Evolutionary conservation across 2,329 filamentous ascomycete genomes (phyloP).

Genomic region (Fusarium sp.): DNA sequence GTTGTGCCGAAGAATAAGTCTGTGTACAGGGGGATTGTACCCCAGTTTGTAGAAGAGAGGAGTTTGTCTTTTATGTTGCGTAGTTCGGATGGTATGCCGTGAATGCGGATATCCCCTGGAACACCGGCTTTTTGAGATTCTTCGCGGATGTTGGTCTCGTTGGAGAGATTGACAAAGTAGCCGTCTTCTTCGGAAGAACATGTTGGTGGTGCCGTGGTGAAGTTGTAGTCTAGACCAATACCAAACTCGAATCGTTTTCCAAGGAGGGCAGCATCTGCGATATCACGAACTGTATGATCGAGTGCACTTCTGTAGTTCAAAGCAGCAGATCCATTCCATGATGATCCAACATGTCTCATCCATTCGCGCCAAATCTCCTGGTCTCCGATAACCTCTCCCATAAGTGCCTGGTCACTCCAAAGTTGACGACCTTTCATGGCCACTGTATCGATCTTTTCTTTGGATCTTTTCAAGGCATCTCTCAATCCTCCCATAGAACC

Average conservation of each 20-base stretch:
- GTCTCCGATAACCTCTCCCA: conserved; percentile 51
- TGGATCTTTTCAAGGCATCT: conserved; percentile 37
- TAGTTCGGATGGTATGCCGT: conserved; percentile 42
- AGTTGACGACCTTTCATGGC: conserved; percentile 45
- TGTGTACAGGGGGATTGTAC: conserved; percentile 46
- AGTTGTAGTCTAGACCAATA: conserved; percentile 51
- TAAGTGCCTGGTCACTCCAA: conserved; percentile 50
- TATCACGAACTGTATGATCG: conserved; percentile 23
- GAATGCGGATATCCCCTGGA: conserved; percentile 40
- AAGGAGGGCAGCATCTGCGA: conserved; percentile 42
- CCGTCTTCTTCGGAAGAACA: conserved; percentile 50
- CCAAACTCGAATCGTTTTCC: conserved; percentile 49
- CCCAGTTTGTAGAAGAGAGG: conserved; percentile 41
- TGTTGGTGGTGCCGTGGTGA: conserved; percentile 48
- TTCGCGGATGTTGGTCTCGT: conserved; percentile 31
- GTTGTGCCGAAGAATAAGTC: conserved; percentile 49
- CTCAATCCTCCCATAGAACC: conserved; percentile 44
- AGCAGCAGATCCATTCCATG: conserved; percentile 45
- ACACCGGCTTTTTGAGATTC: conserved; percentile 45
- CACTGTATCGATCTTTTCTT: conserved; percentile 42
- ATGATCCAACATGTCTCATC: conserved; percentile 39
- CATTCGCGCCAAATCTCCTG: conserved; percentile 50
- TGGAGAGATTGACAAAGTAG: conserved; percentile 43
- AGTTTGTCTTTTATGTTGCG: conserved; percentile 9
- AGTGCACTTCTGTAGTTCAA: conserved; percentile 17